These are phyloP conservation scores for Xerocomellus dryophilus DNA, from an alignment of 768 basidiomycete species.

Conservation along the genomic window DNA sequence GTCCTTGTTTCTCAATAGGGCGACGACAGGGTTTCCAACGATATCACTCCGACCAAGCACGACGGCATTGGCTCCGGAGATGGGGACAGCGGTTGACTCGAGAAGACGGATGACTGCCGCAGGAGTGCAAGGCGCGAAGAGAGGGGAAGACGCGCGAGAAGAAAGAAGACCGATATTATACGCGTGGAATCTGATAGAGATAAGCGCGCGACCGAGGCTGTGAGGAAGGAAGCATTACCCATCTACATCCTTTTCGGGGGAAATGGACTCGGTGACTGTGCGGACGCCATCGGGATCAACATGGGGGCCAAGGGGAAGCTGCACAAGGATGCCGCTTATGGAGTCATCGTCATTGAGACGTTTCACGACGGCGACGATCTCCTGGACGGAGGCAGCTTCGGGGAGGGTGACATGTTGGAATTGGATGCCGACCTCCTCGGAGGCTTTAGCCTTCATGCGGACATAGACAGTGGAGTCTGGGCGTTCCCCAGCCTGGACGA, in stretches of 20 bases:
- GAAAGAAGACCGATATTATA: slow-evolving; percentile 96
- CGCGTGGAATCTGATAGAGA: slow-evolving; percentile 77
- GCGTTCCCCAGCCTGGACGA: slow-evolving; percentile 91
- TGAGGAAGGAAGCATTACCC: slow-evolving; percentile 53
- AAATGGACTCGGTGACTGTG: slow-evolving; percentile 89
- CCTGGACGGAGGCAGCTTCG: slow-evolving; percentile 65
- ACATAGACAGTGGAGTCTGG: slow-evolving; percentile 91
- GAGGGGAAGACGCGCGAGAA: slow-evolving; percentile 82
- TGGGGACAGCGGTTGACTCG: slow-evolving; percentile 75
- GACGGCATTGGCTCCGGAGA: slow-evolving; percentile 80
- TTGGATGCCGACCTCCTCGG: slow-evolving; percentile 88
- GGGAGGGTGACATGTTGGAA: slow-evolving; percentile 76
- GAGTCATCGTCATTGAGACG: slow-evolving; percentile 79
- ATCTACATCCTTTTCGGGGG: slow-evolving; percentile 94
- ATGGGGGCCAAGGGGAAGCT: slow-evolving; percentile 87
- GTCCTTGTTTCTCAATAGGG: slow-evolving; percentile 84
- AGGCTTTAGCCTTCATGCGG: slow-evolving; percentile 96
- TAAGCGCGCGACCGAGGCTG: slow-evolving; percentile 1
- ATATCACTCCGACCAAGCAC: slow-evolving; percentile 97
- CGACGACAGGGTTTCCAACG: slow-evolving; percentile 92
- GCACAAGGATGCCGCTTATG: slow-evolving; percentile 89
- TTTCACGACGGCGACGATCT: slow-evolving; percentile 73
- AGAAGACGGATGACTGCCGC: slow-evolving; percentile 88
- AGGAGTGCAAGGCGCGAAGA: slow-evolving; percentile 95
- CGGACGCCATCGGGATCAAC: slow-evolving; percentile 81